A percentile compares a stretch with the other conserved stretches of the same genome.
Conservation (phyloP, 2,329 filamentous ascomycete species). For the Metarhizium sp. region DNA sequence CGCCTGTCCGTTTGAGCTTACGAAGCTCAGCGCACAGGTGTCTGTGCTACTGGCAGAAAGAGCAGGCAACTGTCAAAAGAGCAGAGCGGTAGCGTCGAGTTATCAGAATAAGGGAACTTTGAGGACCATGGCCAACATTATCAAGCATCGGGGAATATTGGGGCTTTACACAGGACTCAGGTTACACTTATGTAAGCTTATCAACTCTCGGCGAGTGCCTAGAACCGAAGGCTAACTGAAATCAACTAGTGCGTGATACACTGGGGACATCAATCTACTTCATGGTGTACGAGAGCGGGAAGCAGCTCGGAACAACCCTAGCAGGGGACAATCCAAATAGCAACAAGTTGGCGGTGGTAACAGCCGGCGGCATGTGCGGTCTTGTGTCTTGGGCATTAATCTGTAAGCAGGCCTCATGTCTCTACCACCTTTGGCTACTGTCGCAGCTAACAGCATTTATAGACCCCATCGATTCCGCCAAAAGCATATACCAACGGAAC, state of each 20-base stretch:
- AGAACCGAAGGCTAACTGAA: background rate
- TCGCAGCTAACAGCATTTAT: slow-evolving; percentile 4
- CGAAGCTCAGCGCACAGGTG: slow-evolving; percentile 81
- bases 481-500: slow-evolving; percentile 78
- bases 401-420: slow-evolving; percentile 31
- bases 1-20: slow-evolving; percentile 81
- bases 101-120: slow-evolving; percentile 73
- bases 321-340: slow-evolving; percentile 63
- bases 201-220: background rate
- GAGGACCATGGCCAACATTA: slow-evolving; percentile 66
- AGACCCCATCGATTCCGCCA: slow-evolving; percentile 71
- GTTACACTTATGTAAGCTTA: slow-evolving; percentile 60
- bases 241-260: slow-evolving; percentile 60
- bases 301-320: slow-evolving; percentile 70
- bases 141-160: slow-evolving; percentile 61
- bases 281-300: slow-evolving; percentile 79
- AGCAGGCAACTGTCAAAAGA: slow-evolving; percentile 29
- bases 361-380: slow-evolving; percentile 72
- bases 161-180: slow-evolving; percentile 76
- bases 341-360: slow-evolving; percentile 67
- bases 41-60: slow-evolving; percentile 62
- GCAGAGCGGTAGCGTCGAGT: slow-evolving; percentile 53
- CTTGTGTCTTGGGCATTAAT: slow-evolving; percentile 75
- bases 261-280: slow-evolving; percentile 81
- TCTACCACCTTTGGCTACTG: background rate